Conservation (phyloP, 352 stramenopile genomes). For the Phytophthora pluvialis region DNA sequence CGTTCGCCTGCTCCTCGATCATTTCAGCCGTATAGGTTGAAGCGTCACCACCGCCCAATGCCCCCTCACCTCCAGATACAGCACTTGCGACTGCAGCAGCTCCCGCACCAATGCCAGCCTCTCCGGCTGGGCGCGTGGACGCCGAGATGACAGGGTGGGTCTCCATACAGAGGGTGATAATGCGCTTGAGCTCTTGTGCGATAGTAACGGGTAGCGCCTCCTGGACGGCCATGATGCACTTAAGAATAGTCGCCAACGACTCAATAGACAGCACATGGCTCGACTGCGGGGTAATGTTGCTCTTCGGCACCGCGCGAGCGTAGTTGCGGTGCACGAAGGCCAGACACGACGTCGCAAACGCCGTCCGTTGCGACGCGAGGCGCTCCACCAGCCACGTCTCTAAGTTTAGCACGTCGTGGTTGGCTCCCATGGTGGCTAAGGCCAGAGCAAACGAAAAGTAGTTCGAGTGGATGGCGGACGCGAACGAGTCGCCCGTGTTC, state of each 20-base stretch:
- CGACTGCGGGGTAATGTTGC: conserved; percentile 78
- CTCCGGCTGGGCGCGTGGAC: conserved; percentile 56
- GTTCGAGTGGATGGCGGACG: conserved; percentile 86
- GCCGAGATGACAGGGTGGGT: conserved; percentile 81
- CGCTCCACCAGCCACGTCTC: conserved; percentile 87
- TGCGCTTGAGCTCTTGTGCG: conserved; percentile 80
- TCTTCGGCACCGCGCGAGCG: conserved; percentile 81
- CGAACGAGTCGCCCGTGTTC: conserved; percentile 85
- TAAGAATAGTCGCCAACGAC: conserved; percentile 83
- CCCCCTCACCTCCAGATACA: conserved; percentile 26
- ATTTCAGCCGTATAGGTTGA: conserved; percentile 91
- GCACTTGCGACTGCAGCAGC: conserved; percentile 10
- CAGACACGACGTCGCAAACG: conserved; percentile 85
- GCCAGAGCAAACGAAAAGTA: conserved; percentile 89
- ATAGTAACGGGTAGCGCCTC: conserved; percentile 71
- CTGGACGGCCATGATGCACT: conserved; percentile 84
- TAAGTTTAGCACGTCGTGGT: conserved; percentile 86
- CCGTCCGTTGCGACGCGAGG: conserved; percentile 75
- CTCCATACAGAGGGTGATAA: conserved; percentile 86
- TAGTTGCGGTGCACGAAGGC: conserved; percentile 90
- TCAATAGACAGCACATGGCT: conserved; percentile 86
- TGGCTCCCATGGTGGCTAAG: conserved; percentile 83
- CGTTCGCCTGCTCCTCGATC: conserved; percentile 98
- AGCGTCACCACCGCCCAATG: conserved; percentile 32
- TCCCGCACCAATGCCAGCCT: conserved; percentile 35